phyloP scores from a whole-genome alignment of 148 eudicot species.

The Cornus kousa region DNA sequence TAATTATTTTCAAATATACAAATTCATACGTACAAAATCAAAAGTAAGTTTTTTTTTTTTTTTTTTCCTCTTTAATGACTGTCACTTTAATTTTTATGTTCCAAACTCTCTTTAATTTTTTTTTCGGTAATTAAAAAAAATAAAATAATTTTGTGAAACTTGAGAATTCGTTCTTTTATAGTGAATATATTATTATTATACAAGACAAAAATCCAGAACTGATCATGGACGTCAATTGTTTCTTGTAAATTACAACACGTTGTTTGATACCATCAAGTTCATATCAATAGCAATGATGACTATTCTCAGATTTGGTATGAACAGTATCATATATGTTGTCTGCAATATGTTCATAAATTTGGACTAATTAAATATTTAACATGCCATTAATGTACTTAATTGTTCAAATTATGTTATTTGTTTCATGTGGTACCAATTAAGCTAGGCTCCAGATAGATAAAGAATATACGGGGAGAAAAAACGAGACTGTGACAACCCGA shows the following conservation, averaged over 20 bases:
- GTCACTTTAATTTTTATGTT: no score
- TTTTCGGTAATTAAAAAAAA: no score
- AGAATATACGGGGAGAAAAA: constrained; percentile 9
- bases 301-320: constrained; percentile 15
- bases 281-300: constrained; percentile 10
- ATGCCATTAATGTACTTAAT: neutral
- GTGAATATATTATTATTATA: no score
- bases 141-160: no score
- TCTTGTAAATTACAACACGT: neutral
- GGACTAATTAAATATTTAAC: neutral
- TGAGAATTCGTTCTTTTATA: no score
- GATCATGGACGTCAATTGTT: neutral
- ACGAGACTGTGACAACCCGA: no score
- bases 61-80: no score
- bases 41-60: no score
- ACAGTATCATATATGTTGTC: neutral
- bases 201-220: neutral
- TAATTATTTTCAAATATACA: neutral
- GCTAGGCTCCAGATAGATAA: constrained; percentile 7
- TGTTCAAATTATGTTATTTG: no score
- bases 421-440: neutral
- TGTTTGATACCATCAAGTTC: constrained; percentile 5
- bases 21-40: no score
- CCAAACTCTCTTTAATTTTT: no score
- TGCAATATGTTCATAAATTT: neutral